Evolutionary conservation across 176 grass and related monocot species (phyloP).

Genomic region (Sorghum bicolor): DNA sequence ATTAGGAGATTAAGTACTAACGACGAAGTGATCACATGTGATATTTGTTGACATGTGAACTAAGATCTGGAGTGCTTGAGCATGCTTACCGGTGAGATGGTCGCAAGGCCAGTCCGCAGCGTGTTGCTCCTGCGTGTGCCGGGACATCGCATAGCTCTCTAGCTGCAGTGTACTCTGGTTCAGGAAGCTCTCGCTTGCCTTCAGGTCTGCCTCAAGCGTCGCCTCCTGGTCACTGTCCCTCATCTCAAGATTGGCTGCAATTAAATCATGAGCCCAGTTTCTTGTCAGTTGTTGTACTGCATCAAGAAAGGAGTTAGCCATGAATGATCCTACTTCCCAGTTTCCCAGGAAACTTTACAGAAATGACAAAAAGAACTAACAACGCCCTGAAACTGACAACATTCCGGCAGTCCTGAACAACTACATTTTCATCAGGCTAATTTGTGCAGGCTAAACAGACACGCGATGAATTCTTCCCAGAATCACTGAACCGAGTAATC

Average conservation of each 20-base stretch:
- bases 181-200: slow-evolving; percentile 38
- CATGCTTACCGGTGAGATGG: not conserved
- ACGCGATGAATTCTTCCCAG: not conserved
- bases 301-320: not conserved
- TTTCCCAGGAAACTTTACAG: not conserved
- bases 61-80: not conserved
- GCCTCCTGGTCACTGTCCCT: slow-evolving; percentile 51
- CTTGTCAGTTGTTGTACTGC: not conserved
- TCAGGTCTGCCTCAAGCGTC: slow-evolving; percentile 46
- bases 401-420: not conserved
- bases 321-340: not conserved
- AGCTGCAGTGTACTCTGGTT: slow-evolving; percentile 11
- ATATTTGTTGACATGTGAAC: not conserved
- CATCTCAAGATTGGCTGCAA: slow-evolving; percentile 70
- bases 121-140: not conserved
- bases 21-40: not conserved
- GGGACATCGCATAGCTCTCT: slow-evolving; percentile 14
- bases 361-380: not conserved
- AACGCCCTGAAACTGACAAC: not conserved
- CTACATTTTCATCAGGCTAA: not conserved
- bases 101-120: not conserved
- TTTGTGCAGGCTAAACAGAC: not conserved
- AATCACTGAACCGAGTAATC: not conserved
- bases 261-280: not conserved
- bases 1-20: not conserved